Percentiles rank a stretch among this genome's conserved stretches.
These are phyloP conservation scores for Fusarium sp. DNA, from an alignment of 2,329 filamentous ascomycete species.

Conservation along the genomic window DNA sequence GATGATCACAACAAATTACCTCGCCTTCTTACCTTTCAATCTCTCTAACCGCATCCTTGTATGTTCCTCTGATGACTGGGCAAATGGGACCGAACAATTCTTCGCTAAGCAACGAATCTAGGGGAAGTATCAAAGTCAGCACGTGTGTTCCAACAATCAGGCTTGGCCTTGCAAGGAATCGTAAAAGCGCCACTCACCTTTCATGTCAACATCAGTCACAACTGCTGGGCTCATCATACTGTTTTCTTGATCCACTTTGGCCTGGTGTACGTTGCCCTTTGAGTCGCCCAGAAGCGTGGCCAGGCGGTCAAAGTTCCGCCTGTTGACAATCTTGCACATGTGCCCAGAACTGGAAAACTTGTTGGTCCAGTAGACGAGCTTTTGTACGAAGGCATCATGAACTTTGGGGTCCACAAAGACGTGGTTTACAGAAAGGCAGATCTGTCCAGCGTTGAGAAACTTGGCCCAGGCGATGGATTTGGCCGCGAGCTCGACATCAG, in stretches of 20 bases:
- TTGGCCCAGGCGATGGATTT: slow-evolving; percentile 58
- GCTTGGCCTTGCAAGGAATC: neutral
- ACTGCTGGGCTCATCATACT: neutral
- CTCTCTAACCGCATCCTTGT: slow-evolving; percentile 1
- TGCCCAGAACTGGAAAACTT: neutral
- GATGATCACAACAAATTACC: neutral
- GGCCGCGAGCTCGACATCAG: slow-evolving; percentile 56
- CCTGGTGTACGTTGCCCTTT: neutral
- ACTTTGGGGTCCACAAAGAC: slow-evolving; percentile 57
- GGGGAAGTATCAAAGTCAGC: slow-evolving; percentile 47
- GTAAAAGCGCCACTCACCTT: neutral
- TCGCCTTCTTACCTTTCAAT: neutral
- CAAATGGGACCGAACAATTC: slow-evolving; percentile 49
- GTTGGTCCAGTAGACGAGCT: slow-evolving; percentile 30
- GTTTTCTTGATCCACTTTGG: neutral
- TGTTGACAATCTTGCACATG: slow-evolving; percentile 53
- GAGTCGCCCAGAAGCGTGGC: slow-evolving; percentile 48
- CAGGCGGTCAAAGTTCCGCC: slow-evolving; percentile 56
- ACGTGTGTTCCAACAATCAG: too few species aligned
- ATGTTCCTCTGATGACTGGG: slow-evolving; percentile 7
- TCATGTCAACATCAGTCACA: neutral
- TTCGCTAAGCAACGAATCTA: slow-evolving; percentile 55
- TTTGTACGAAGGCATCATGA: slow-evolving; percentile 48
- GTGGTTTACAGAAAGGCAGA: slow-evolving; percentile 53
- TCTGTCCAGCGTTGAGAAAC: slow-evolving; percentile 54